phyloP scores from a whole-genome alignment of 139 green algal genomes.

The Diplosphaera chodatii region DNA sequence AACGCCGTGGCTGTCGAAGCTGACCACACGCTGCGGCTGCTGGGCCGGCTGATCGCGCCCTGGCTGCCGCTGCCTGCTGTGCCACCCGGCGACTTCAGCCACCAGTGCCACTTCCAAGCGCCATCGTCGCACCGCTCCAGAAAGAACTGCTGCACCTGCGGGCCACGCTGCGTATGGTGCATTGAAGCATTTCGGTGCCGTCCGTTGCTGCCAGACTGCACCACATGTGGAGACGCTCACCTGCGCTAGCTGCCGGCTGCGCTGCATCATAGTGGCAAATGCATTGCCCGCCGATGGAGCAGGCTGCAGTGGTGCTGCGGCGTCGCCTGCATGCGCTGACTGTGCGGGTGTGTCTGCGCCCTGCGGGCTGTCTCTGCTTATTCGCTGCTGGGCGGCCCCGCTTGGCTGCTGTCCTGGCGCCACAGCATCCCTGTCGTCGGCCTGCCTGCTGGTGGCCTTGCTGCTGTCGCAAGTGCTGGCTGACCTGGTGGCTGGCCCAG shows the following conservation, averaged over 20 bases:
- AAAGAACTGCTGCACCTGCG: conserved; percentile 7
- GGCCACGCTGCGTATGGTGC: no score
- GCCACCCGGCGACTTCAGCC: not conserved
- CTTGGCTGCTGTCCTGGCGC: not conserved
- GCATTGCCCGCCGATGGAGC: conserved; percentile 1
- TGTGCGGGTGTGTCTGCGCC: not conserved
- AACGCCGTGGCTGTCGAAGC: not conserved
- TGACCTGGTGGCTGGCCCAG: not conserved
- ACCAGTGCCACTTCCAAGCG: conserved; percentile 1
- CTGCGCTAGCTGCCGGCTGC: conserved; percentile 5
- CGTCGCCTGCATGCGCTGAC: not conserved
- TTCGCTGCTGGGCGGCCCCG: not conserved
- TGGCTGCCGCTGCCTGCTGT: not conserved
- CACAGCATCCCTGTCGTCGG: no score
- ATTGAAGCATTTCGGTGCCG: no score
- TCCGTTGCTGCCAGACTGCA: no score
- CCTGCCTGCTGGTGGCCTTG: no score
- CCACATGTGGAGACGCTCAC: not conserved
- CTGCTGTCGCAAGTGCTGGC: not conserved
- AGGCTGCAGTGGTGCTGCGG: not conserved
- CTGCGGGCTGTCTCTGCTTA: not conserved
- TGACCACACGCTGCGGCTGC: not conserved
- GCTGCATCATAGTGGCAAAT: conserved; percentile 9
- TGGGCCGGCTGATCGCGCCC: not conserved
- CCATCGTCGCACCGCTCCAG: conserved; percentile 8